A percentile compares a stretch with the other conserved stretches of the same genome.
phyloP scores from a whole-genome alignment of 2,329 filamentous ascomycete species.

The Hymenoscyphus occultus region DNA sequence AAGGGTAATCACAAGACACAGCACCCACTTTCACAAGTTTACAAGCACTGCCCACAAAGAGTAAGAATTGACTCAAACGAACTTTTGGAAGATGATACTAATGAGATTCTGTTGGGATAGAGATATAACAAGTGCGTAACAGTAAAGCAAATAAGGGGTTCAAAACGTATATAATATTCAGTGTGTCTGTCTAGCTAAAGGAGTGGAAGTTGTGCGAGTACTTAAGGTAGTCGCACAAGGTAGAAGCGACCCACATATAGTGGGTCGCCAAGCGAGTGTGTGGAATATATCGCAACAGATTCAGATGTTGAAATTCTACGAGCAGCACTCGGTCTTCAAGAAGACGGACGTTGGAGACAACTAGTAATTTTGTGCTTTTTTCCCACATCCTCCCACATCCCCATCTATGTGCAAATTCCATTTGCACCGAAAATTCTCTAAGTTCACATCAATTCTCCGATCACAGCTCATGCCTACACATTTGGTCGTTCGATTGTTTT shows the following conservation, averaged over 20 bases:
- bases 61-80: constrained; percentile 40
- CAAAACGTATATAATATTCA: no score
- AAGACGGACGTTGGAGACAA: constrained; percentile 7
- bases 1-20: constrained; percentile 70
- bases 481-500: background rate
- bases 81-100: background rate
- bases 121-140: no score
- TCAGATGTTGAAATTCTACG: constrained; percentile 40
- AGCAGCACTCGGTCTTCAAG: constrained; percentile 43
- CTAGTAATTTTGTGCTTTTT: background rate
- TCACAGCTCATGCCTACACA: background rate
- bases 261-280: no score
- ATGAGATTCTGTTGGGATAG: no score
- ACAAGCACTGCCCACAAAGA: constrained; percentile 76
- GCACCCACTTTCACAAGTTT: constrained; percentile 65
- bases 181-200: no score
- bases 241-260: no score
- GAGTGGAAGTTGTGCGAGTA: no score
- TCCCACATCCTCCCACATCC: no score
- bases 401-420: background rate
- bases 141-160: no score
- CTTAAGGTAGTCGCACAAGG: no score
- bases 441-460: background rate
- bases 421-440: no score
- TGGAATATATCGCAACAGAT: no score